Percentiles rank a stretch among this genome's conserved stretches.
Conservation (phyloP, 2,329 filamentous ascomycete species). For the Ceratocystis albifundus region DNA sequence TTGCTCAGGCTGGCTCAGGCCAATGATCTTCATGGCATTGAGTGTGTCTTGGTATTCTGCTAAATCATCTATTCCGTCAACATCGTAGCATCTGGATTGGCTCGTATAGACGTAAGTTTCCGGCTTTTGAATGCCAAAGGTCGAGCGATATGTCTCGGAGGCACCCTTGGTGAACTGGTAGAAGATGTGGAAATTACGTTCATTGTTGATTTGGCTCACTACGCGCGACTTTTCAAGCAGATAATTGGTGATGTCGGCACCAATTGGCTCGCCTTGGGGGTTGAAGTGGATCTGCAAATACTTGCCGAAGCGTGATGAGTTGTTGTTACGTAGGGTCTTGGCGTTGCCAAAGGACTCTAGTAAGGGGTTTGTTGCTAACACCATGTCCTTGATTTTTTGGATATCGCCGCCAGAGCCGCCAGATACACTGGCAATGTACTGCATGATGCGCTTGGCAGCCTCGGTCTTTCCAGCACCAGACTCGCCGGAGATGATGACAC, state of each 20-base stretch:
- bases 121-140: conserved; percentile 82
- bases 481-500: conserved; percentile 97
- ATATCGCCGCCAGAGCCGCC: conserved; percentile 76
- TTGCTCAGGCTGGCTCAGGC: conserved; percentile 75
- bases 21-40: conserved; percentile 90
- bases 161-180: conserved; percentile 97
- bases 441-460: conserved; percentile 97
- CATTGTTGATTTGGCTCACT: conserved; percentile 85
- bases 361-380: conserved; percentile 91
- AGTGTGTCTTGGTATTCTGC: conserved; percentile 83
- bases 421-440: conserved; percentile 96
- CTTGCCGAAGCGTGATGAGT: conserved; percentile 96
- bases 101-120: conserved; percentile 92
- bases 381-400: conserved; percentile 98
- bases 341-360: conserved; percentile 97
- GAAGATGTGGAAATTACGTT: conserved; percentile 98
- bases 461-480: conserved; percentile 98
- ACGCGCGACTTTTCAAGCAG: conserved; percentile 91
- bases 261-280: conserved; percentile 75
- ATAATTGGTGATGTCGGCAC: conserved; percentile 97
- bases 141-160: conserved; percentile 71
- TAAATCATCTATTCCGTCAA: conserved; percentile 83
- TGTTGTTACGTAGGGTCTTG: conserved; percentile 96
- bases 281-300: conserved; percentile 98
- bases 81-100: conserved; percentile 85